Conservation (phyloP, 805 yeast species). For the Torulaspora gathmanii region DNA sequence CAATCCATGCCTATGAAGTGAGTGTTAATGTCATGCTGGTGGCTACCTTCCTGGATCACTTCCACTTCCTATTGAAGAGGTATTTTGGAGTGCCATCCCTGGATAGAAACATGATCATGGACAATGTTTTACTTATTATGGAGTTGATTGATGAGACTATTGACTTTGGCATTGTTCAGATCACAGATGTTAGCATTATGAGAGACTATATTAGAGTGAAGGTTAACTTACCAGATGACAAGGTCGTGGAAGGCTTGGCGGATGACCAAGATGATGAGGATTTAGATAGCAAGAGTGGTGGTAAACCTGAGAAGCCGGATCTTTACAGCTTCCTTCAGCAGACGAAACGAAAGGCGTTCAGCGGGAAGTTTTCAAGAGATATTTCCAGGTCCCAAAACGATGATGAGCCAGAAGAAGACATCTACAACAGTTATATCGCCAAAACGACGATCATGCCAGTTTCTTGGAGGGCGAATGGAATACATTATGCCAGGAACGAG, state of each 20-base stretch:
- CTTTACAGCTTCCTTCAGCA: conserved; percentile 10
- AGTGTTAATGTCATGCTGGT: conserved; percentile 21
- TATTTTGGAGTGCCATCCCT: conserved; percentile 33
- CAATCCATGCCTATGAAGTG: conserved; percentile 14
- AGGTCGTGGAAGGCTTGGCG: conserved; percentile 16
- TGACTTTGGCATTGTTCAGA: conserved; percentile 84
- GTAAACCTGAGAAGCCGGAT: conserved; percentile 6
- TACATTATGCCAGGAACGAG: conserved; percentile 81
- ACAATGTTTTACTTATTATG: conserved; percentile 68
- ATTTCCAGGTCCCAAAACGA: conserved; percentile 8
- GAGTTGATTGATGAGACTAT: conserved; percentile 86
- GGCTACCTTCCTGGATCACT: conserved; percentile 26
- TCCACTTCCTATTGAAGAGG: conserved; percentile 24
- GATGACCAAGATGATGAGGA: conserved; percentile 15
- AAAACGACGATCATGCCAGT: conserved; percentile 73
- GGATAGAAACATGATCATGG: conserved; percentile 57
- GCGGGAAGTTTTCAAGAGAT: conserved; percentile 4
- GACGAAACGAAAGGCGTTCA: conserved; percentile 5
- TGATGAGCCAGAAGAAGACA: conserved; percentile 29
- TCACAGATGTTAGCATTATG: conserved; percentile 72
- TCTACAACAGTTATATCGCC: conserved; percentile 65
- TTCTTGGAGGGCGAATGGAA: conserved; percentile 92
- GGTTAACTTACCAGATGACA: conserved; percentile 38
- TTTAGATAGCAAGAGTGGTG: conserved; percentile 9
- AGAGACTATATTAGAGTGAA: conserved; percentile 71